Base-by-base conservation (phyloP, 2,329 filamentous ascomycete species). In the Aspergillus fumigatus region DNA sequence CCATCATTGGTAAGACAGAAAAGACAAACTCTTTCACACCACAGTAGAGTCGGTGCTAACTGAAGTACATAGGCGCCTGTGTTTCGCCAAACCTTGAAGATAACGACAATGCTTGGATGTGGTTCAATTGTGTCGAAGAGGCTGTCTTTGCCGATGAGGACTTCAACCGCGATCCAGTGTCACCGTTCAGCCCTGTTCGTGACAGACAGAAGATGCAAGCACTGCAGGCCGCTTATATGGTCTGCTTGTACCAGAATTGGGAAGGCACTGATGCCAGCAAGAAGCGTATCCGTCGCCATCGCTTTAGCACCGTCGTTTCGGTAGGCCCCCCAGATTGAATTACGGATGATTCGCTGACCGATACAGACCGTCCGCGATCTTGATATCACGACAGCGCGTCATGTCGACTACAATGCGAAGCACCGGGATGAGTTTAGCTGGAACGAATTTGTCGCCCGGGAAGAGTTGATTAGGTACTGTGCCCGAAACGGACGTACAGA, bases 171-270 rank as follows among this genome's bases (percentile, higher is more conserved):
- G 67, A 73, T 27, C 51, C 62, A 4, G 52, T 57, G 2, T 52
- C 57, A 0, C 63, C 56, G 3, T 58, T 50, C 2, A 51, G 48
- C n/a, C 52, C 60, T 25, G 48, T 48, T 0, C 41, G 40, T 0
- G 53, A 65, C 50, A 57, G 62, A 17, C 61, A 57, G 14, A 74
- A 70, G 52, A 58, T 75, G 0, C 69, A 73, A 48, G 66, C 71
- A 1, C 64, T 76, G 1, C 73, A 76, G 48, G 73, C 72, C 1
- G 68, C 73, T 3, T 75, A 70, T 32, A 63, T 72, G 40, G 72
- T 75, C 6, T 75, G 72, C 51, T 61, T 75, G 4, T 74, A 69
- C 50, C 73, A 76, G 52, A 76, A 74, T 50, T 76, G 73, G 73
- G 72, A 76, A 55, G 73, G 73, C 0, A 62, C 62, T 1, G 69